Evolutionary conservation across 2,329 filamentous ascomycete genomes (phyloP), one percentile per base, ranked within the genome.

Genomic region (Pseudogymnoascus sp.): DNA sequence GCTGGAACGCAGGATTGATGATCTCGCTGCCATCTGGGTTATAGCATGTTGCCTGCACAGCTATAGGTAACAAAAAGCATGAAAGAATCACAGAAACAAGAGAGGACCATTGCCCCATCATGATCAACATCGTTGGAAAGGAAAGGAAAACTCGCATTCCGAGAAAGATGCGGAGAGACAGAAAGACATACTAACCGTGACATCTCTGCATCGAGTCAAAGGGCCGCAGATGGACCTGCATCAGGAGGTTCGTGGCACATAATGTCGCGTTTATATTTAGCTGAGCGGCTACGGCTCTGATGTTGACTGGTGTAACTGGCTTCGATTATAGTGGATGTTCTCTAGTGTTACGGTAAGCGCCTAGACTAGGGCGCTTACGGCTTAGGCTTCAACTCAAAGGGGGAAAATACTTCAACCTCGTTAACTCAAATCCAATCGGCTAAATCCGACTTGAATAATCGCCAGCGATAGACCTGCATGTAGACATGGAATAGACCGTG

Each of bases 21-120:
- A 62, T 37, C 50, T 53, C 6, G 40, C 40, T 62, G 19, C 60
- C 60, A 62, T 62, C 50, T 1, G 60, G 60, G 11, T 44, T 50
- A 29, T 62, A 62, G 4, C 60, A 62, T 6, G 60, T 19, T 13
- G 46, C 46, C 26, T n/a, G 29, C 26, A 33, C 46, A 19, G 31
- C 17, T 56, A n/a, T 9, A 33, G 46, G 46, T 9, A 56, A 11
- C 26, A 56, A 31, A 13, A 56, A 11, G 26, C 15, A 56, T 2
- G 46, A 7, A 33, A 33, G 31, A 56, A 56, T n/a, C n/a, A 33
- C 29, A 13, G n/a, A 56, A 56, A 33, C 26, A 7, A 19, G 10
- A 17, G 10, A 19, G 46, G 26, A 33, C 15, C 46, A 26, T 11
- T 33, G 46, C 26, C 26, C 26, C 46, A n/a, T 19, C 46, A 56